Conservation (phyloP, 108 stramenopile genomes). For the Asterionellopsis glacialis region DNA sequence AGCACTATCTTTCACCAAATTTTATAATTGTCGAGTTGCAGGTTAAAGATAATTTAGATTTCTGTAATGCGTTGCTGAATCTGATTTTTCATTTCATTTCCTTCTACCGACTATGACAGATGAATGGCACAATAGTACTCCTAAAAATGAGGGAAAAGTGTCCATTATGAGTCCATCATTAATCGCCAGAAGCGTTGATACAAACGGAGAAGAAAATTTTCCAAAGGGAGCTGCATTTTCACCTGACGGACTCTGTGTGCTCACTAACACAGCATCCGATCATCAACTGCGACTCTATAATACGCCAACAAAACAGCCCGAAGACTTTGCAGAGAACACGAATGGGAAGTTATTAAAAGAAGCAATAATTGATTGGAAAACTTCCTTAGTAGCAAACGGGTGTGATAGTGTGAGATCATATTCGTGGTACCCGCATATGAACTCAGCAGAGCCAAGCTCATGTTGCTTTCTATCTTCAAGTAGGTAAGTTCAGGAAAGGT, state of each 20-base stretch:
- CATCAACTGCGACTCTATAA: constrained; percentile 66
- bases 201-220: constrained; percentile 30
- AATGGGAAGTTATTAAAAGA: constrained; percentile 1
- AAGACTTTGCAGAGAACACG: neutral
- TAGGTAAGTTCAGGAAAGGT: constrained; percentile 13
- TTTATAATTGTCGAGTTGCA: no score
- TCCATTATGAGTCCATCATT: no score
- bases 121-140: no score
- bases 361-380: constrained; percentile 34
- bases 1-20: no score
- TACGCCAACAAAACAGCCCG: constrained; percentile 26
- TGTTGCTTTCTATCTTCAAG: constrained; percentile 47
- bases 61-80: no score
- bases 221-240: constrained; percentile 70
- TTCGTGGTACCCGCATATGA: constrained; percentile 79
- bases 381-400: constrained; percentile 41
- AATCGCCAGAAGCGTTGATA: constrained; percentile 10
- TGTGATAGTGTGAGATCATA: constrained; percentile 71
- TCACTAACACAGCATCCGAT: constrained; percentile 46
- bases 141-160: no score
- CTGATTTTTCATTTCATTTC: no score
- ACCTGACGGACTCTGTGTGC: constrained; percentile 76
- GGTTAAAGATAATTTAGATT: no score
- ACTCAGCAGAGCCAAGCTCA: constrained; percentile 44
- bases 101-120: no score